phyloP scores from a whole-genome alignment of 352 stramenopile genomes.

The Plasmopara viticola region DNA sequence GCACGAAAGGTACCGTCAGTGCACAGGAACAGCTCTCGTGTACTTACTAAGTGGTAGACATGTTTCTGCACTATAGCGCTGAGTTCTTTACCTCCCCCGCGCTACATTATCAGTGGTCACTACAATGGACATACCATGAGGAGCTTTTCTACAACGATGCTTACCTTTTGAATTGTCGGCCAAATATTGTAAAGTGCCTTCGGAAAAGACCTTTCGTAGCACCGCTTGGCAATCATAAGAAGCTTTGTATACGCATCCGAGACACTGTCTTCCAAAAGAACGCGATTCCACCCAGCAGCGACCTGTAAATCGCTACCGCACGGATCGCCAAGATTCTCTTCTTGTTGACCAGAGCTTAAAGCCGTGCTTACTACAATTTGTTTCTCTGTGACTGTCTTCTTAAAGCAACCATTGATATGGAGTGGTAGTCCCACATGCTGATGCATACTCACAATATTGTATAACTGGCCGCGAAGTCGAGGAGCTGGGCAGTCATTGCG shows the following conservation, averaged over 20 bases:
- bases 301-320: slow-evolving; percentile 47
- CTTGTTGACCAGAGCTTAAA: slow-evolving; percentile 10
- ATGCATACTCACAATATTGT: slow-evolving; percentile 45
- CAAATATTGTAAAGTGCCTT: slow-evolving; percentile 63
- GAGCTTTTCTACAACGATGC: neutral
- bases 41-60: slow-evolving; percentile 37
- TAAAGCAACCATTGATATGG: slow-evolving; percentile 77
- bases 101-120: slow-evolving; percentile 1
- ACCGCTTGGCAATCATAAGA: slow-evolving; percentile 43
- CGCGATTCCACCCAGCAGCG: slow-evolving; percentile 62
- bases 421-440: slow-evolving; percentile 50
- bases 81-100: slow-evolving; percentile 23
- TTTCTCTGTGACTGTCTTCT: slow-evolving; percentile 49
- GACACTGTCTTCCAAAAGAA: slow-evolving; percentile 59
- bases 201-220: slow-evolving; percentile 28
- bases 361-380: slow-evolving; percentile 22
- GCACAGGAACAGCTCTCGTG: slow-evolving; percentile 61
- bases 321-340: slow-evolving; percentile 9
- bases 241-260: slow-evolving; percentile 62
- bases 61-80: slow-evolving; percentile 36
- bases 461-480: slow-evolving; percentile 49
- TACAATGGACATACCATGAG: neutral
- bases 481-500: slow-evolving; percentile 35
- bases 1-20: slow-evolving; percentile 52
- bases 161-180: slow-evolving; percentile 41